Evolutionary conservation across 169 alveolate genomes (phyloP).

Genomic region (Plasmodium sp.): DNA sequence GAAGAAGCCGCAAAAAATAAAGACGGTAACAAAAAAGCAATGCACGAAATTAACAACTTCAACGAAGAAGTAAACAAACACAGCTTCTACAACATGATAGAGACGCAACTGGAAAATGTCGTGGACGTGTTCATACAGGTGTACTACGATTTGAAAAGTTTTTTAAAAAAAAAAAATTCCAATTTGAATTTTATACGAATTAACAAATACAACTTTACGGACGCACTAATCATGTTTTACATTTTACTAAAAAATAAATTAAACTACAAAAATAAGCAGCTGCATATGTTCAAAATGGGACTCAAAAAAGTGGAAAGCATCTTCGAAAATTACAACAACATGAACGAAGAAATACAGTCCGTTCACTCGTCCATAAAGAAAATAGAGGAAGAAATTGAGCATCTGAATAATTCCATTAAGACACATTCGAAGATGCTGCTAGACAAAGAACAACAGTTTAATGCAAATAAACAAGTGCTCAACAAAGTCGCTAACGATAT

Average conservation of each 20-base stretch:
- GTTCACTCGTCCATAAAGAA: neutral
- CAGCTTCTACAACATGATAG: slow-evolving; percentile 23
- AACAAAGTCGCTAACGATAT: slow-evolving; percentile 31
- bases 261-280: slow-evolving; percentile 66
- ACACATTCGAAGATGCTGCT: slow-evolving; percentile 1
- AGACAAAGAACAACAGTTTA: slow-evolving; percentile 23
- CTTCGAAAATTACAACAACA: slow-evolving; percentile 47
- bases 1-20: neutral
- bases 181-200: slow-evolving; percentile 22
- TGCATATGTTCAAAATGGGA: slow-evolving; percentile 65
- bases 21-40: neutral
- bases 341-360: slow-evolving; percentile 41
- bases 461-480: slow-evolving; percentile 20
- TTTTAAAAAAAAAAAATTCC: neutral
- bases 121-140: slow-evolving; percentile 50
- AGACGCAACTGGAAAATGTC: slow-evolving; percentile 31
- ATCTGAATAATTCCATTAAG: slow-evolving; percentile 15
- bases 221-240: slow-evolving; percentile 47
- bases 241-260: slow-evolving; percentile 62
- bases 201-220: slow-evolving; percentile 43
- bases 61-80: slow-evolving; percentile 14
- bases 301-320: slow-evolving; percentile 36
- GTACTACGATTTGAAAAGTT: slow-evolving; percentile 38
- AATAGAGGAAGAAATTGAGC: neutral
- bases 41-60: neutral